Percentiles rank a stretch among this genome's conserved stretches.
These are phyloP conservation scores for Phytopythium vexans DNA, from an alignment of 352 stramenopile genomes.

Conservation along the genomic window DNA sequence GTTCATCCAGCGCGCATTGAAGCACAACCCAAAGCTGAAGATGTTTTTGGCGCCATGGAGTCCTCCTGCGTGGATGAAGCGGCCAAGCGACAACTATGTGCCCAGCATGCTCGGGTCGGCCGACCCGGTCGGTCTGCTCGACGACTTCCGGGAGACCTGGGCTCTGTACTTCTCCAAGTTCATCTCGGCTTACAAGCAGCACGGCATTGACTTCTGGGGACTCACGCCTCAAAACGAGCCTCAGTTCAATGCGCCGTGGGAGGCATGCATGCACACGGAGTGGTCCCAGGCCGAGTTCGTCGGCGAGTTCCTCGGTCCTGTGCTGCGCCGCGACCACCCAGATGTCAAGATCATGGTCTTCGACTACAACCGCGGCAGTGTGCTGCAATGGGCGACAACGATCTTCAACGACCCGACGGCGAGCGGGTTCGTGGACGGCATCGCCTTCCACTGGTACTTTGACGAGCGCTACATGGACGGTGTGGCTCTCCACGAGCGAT, in stretches of 20 bases:
- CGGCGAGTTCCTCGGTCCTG: conserved; percentile 78
- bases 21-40: conserved; percentile 69
- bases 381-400: conserved; percentile 67
- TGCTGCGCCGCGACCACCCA: conserved; percentile 82
- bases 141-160: conserved; percentile 65
- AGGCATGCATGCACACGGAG: conserved; percentile 58
- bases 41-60: conserved; percentile 89
- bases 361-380: conserved; percentile 87
- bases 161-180: conserved; percentile 92
- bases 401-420: conserved; percentile 66
- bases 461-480: conserved; percentile 64
- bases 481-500: conserved; percentile 60
- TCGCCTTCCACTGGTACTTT: conserved; percentile 91
- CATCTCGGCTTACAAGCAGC: conserved; percentile 86
- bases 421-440: conserved; percentile 82
- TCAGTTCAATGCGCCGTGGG: conserved; percentile 69
- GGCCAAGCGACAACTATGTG: conserved; percentile 31
- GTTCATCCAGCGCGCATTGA: conserved; percentile 71
- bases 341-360: conserved; percentile 90
- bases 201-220: conserved; percentile 84
- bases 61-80: conserved; percentile 88
- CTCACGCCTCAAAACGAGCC: conserved; percentile 91
- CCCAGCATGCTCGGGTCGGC: conserved; percentile 66
- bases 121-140: conserved; percentile 41
- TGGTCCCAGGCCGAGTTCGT: conserved; percentile 76